Evolutionary conservation across 768 basidiomycete species (phyloP).

Genomic region (Rhizopogon roseolus): DNA sequence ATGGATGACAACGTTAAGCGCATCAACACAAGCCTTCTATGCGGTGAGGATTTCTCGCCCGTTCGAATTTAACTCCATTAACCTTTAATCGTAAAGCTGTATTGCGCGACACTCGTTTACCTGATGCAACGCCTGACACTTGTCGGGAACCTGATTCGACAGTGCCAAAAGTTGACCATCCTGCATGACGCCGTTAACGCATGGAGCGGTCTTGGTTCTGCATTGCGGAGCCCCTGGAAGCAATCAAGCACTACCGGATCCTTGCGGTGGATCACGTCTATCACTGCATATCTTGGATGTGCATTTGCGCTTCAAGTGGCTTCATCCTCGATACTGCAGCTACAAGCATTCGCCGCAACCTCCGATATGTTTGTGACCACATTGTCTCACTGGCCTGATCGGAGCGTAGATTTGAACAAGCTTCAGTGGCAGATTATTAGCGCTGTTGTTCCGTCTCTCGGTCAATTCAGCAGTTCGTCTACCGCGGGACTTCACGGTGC

Average conservation of each 20-base stretch:
- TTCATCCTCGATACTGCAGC: conserved; percentile 6
- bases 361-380: background rate
- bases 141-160: background rate
- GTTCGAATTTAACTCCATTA: background rate
- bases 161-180: background rate
- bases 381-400: background rate
- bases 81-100: conserved; percentile 5
- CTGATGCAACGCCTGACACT: conserved; percentile 10
- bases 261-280: background rate
- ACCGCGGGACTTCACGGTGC: background rate
- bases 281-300: conserved; percentile 1
- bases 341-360: conserved; percentile 1
- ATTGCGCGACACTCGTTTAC: conserved; percentile 5
- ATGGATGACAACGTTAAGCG: background rate
- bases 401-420: background rate
- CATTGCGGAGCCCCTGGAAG: conserved; percentile 1
- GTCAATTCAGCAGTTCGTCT: background rate
- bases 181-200: conserved; percentile 2
- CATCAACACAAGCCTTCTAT: conserved; percentile 3
- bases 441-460: background rate
- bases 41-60: background rate
- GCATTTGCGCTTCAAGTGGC: conserved; percentile 1
- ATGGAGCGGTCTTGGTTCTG: conserved; percentile 4
- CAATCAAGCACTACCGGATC: background rate
- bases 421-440: conserved; percentile 1